Evolutionary conservation across 345 rosid genomes (phyloP).

Genomic region (Sisymbrium altissimum): DNA sequence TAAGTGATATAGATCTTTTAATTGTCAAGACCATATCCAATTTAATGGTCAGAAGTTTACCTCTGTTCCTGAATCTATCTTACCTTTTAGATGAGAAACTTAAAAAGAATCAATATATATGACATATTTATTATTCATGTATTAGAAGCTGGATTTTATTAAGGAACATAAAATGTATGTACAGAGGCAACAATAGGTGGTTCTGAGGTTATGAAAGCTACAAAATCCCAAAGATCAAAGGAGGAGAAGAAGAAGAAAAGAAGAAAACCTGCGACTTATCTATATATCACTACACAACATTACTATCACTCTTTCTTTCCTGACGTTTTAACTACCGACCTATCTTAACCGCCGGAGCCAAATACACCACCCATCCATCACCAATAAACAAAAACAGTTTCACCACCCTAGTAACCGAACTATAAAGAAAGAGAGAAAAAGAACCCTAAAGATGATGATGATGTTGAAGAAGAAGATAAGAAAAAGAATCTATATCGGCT

Average conservation of each 20-base stretch:
- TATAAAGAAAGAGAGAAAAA: background rate
- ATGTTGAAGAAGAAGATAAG: conserved; percentile 46
- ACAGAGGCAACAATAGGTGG: conserved; percentile 67
- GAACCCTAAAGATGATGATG: conserved; percentile 27
- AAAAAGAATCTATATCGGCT: conserved; percentile 77
- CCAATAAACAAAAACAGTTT: conserved; percentile 31
- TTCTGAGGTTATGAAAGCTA: conserved; percentile 49
- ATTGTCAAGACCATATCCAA: no score
- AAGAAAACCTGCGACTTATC: conserved; percentile 28
- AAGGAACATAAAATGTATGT: conserved; percentile 66
- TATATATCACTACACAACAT: conserved; percentile 42
- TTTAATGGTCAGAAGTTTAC: background rate
- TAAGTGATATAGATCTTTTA: background rate
- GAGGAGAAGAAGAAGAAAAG: background rate
- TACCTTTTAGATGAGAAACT: background rate
- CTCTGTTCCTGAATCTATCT: background rate
- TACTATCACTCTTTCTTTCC: conserved; percentile 42
- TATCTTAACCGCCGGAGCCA: conserved; percentile 36
- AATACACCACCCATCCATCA: conserved; percentile 29
- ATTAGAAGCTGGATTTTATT: conserved; percentile 51
- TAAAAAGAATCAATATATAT: background rate
- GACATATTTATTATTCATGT: background rate
- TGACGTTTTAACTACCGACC: conserved; percentile 47
- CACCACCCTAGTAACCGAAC: conserved; percentile 39
- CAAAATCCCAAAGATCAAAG: conserved; percentile 27